Base-by-base conservation (phyloP, 1,139 yeast genomes). In the Taiozyma sp. region DNA sequence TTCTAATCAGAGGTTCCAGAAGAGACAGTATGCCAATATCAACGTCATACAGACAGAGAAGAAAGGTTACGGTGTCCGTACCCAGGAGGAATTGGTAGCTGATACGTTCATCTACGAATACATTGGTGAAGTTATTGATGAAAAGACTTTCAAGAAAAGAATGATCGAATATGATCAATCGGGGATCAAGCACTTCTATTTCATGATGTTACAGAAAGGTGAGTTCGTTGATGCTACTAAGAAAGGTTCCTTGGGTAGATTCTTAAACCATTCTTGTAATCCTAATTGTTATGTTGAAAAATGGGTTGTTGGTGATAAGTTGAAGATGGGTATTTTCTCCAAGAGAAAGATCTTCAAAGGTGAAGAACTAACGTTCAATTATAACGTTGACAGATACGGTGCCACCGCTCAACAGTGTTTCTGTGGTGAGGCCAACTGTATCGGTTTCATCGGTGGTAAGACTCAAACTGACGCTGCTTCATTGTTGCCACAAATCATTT, bases 201-300 rank as follows among this genome's bases (percentile, higher is more conserved):
- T 93, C 68, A 93, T 93, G 99, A 91, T 91, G 97, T 78, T 93
- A 57, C 96, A 90, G 61, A 87, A 84, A 63, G 92, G 91, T 56
- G 93, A 93, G 63, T 93, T 90, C 65, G 89, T 93, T 53, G 99
- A 93, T 69, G 99, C 99, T 46, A 92, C 98, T 2, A 74, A 79
- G 48, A 87, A 81, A 69, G 99, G 98, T 4, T 82, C 92, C 24
- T 70, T 92, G 52, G 97, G 96, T 0, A 75, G 99, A 54, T 93
- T 92, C 71, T 88, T 95, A 62, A 93, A 93, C 66, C 99, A 93
- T 69, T 89, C 97, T 22, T 93, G 99, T 69, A 83, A 79, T 59
- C 98, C 99, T 7, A 93, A 93, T 69, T 93, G 96, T 22, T 90
- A 81, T 63, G 96, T 93, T 44, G 97, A 92, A 68, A 93, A 93